Conservation (phyloP, 306 rosid species). For the Vigna angularis region DNA sequence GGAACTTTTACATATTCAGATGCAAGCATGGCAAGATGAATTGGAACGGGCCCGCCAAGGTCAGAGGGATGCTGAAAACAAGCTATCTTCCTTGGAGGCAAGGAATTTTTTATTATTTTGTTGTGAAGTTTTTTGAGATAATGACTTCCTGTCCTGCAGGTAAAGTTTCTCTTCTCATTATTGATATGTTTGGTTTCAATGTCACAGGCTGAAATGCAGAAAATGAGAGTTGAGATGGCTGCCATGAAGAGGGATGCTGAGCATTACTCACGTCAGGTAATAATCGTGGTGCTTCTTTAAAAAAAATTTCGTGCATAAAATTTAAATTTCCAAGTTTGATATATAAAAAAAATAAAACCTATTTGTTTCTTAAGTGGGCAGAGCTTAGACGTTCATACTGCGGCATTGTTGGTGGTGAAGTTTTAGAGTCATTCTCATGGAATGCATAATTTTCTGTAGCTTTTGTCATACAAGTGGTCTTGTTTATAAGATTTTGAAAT, state of each 20-base stretch:
- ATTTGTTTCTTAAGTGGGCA: constrained; percentile 24
- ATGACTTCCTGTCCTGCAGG: constrained; percentile 19
- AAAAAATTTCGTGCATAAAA: constrained; percentile 24
- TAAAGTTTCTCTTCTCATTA: constrained; percentile 33
- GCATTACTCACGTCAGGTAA: constrained; percentile 99
- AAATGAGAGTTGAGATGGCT: constrained; percentile 98
- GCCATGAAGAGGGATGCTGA: constrained; percentile 99
- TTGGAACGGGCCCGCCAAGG: constrained; percentile 95
- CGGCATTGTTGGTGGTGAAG: constrained; percentile 19
- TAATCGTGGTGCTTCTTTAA: constrained; percentile 35
- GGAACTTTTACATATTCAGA: constrained; percentile 49
- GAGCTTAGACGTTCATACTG: constrained; percentile 14
- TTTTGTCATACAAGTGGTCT: constrained; percentile 29
- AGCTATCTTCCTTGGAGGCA: constrained; percentile 88
- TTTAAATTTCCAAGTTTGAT: constrained; percentile 20
- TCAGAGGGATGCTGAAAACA: constrained; percentile 97
- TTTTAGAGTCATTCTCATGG: constrained; percentile 13
- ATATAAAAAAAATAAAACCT: constrained; percentile 22
- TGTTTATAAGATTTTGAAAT: not conserved
- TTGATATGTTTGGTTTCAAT: constrained; percentile 48
- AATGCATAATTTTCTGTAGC: constrained; percentile 34
- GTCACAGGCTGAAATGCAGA: constrained; percentile 87
- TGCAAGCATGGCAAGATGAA: constrained; percentile 98
- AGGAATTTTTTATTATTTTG: constrained; percentile 37
- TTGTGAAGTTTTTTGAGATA: constrained; percentile 37